Evolutionary conservation across 179 eudicot genomes (phyloP), one percentile per base, ranked within the genome.

Genomic region (Sideroxylon spinosum): DNA sequence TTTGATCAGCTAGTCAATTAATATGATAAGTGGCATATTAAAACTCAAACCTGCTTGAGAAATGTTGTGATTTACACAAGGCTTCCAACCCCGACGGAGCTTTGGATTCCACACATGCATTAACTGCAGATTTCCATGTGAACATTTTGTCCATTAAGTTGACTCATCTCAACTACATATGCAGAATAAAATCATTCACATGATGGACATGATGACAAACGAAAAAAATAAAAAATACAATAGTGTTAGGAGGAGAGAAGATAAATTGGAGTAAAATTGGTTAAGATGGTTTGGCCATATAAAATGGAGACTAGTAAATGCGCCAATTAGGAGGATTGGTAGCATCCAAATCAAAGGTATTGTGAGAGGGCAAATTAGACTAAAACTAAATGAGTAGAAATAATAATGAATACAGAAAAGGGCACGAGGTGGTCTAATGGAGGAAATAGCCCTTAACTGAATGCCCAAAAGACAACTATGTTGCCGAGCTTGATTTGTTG

Each of bases 71-170:
- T 89, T 76, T 71, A 84, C 79, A 81, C 96, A 96, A 77, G 98
- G 94, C 82, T 82, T 89, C 99, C 99, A 96, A 73, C 81, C 82
- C 85, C 80, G 93, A 80, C 81, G 86, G 69, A 75, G 80, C 76
- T 85, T 90, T 79, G 92, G 85, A 72, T 89, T 90, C 99, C 99
- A 96, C 3, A 83, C 96, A 68, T 88, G 85, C 76, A 84, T 71
- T 85, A 96, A 83, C 99, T 96, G 97, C 88, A 86, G 52, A 75
- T 77, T 77, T 76, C 81, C 60, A 74, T 23, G 60, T 9, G 28
- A 77, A 78, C 73, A 76, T 68, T 48, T 71, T 60, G 69, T 28
- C 44, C 72, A 74, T 73, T 37, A 68, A 67, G 26, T 68, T 49
- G 73, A 73, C 52, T 78, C 55, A 78, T 52, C 20, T 67, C 66